These are phyloP conservation scores for Ceratocystis variospora DNA, from an alignment of 2,329 filamentous ascomycete genomes.

Conservation along the genomic window DNA sequence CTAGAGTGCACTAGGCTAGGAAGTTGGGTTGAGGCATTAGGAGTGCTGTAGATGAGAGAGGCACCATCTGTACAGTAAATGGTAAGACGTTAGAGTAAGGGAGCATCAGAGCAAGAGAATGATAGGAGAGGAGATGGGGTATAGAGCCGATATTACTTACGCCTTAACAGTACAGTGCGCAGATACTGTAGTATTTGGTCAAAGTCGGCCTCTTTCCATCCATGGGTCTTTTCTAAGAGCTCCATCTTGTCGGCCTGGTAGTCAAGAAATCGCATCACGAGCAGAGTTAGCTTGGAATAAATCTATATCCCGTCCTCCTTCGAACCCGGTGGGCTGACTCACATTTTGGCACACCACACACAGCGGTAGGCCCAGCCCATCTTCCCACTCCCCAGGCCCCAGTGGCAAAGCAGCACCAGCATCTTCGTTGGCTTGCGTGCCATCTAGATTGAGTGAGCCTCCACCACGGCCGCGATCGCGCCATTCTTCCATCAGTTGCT, in stretches of 20 bases:
- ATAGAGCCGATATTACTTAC: slow-evolving; percentile 39
- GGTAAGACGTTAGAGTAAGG: background rate
- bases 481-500: slow-evolving; percentile 72
- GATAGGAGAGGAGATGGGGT: background rate
- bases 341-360: slow-evolving; percentile 96
- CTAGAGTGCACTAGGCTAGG: slow-evolving; percentile 73
- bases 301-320: background rate
- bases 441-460: slow-evolving; percentile 48
- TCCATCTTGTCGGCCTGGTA: slow-evolving; percentile 74
- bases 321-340: slow-evolving; percentile 25
- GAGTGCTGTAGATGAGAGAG: slow-evolving; percentile 72
- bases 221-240: slow-evolving; percentile 70
- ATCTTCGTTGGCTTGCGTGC: slow-evolving; percentile 46
- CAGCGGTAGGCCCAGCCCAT: slow-evolving; percentile 70
- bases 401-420: slow-evolving; percentile 59
- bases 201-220: slow-evolving; percentile 94
- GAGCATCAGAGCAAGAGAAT: slow-evolving; percentile 18
- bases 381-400: slow-evolving; percentile 86
- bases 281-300: background rate
- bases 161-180: slow-evolving; percentile 74
- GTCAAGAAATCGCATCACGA: background rate
- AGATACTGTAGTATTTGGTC: slow-evolving; percentile 91
- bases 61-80: slow-evolving; percentile 49
- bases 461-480: slow-evolving; percentile 59
- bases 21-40: slow-evolving; percentile 61